These are phyloP conservation scores for Pedinophyceae sp. DNA, from an alignment of 139 green algal genomes.

Conservation along the genomic window DNA sequence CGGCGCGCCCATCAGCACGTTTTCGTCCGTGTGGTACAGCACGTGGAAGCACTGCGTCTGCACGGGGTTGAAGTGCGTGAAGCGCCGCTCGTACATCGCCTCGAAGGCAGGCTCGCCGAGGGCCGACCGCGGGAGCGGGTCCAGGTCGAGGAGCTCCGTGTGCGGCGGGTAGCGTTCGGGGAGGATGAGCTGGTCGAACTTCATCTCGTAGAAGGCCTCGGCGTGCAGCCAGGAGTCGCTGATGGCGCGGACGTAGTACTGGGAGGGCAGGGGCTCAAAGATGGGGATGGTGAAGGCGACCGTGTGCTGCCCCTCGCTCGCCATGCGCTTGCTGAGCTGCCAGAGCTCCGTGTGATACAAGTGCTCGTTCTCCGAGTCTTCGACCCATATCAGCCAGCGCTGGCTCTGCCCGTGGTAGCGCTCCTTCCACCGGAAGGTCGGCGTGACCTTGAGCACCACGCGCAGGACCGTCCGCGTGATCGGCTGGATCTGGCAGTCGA, in stretches of 20 bases:
- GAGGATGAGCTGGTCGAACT: constrained; percentile 26
- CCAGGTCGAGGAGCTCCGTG: constrained; percentile 83
- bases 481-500: constrained; percentile 67
- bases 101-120: constrained; percentile 54
- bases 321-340: constrained; percentile 64
- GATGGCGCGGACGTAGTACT: constrained; percentile 53
- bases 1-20: constrained; percentile 85
- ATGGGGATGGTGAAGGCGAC: constrained; percentile 92
- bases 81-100: constrained; percentile 53
- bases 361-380: constrained; percentile 80
- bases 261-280: constrained; percentile 75
- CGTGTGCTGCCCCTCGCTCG: constrained; percentile 34
- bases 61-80: constrained; percentile 97
- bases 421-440: constrained; percentile 20
- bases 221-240: constrained; percentile 61
- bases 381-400: constrained; percentile 74
- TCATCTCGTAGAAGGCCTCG: constrained; percentile 19
- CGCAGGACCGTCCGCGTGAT: constrained; percentile 89
- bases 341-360: constrained; percentile 88
- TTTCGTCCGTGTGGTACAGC: constrained; percentile 89
- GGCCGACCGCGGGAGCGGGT: constrained; percentile 71
- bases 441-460: constrained; percentile 53
- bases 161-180: constrained; percentile 13
- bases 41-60: constrained; percentile 95
- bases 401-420: constrained; percentile 41